phyloP scores from a whole-genome alignment of 2,329 filamentous ascomycete species.

The Tolypocladium endophyticum region DNA sequence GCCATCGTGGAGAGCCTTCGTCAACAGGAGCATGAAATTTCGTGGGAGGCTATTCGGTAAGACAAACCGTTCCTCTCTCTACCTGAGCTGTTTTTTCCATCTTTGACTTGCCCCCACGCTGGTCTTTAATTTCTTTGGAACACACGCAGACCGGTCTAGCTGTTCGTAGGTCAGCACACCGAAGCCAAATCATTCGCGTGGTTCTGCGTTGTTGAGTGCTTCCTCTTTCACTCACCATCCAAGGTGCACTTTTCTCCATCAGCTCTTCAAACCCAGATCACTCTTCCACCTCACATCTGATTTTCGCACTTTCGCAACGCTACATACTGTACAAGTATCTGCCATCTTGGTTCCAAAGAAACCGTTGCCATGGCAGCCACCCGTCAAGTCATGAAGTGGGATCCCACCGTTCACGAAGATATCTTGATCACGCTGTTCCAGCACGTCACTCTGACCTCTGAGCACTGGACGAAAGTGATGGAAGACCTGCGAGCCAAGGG shows the following conservation, averaged over 20 bases:
- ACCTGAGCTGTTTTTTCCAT: background rate
- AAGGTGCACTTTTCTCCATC: background rate
- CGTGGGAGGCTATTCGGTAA: conserved; percentile 36
- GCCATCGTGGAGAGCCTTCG: conserved; percentile 21
- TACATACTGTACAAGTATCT: background rate
- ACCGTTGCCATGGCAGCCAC: conserved; percentile 12
- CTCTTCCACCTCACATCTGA: too few species aligned
- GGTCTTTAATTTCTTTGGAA: background rate
- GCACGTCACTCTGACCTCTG: conserved; percentile 19
- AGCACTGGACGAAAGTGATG: conserved; percentile 25
- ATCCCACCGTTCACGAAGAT: conserved; percentile 28
- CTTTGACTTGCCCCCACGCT: background rate
- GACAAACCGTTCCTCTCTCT: conserved; percentile 6
- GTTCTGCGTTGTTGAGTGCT: background rate
- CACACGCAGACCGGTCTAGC: background rate
- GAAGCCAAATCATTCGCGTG: background rate
- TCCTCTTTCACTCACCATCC: background rate
- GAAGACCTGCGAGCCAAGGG: conserved; percentile 24
- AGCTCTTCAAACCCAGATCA: background rate
- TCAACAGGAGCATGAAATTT: conserved; percentile 21
- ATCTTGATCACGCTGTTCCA: conserved; percentile 31
- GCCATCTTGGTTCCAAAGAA: background rate
- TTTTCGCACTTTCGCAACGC: too few species aligned
- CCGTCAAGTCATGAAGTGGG: conserved; percentile 28
- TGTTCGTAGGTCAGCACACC: background rate